A percentile compares a stretch with the other conserved stretches of the same genome.
Evolutionary conservation across 2,329 filamentous ascomycete species (phyloP).

Genomic region (Exutisphaerella laricina): DNA sequence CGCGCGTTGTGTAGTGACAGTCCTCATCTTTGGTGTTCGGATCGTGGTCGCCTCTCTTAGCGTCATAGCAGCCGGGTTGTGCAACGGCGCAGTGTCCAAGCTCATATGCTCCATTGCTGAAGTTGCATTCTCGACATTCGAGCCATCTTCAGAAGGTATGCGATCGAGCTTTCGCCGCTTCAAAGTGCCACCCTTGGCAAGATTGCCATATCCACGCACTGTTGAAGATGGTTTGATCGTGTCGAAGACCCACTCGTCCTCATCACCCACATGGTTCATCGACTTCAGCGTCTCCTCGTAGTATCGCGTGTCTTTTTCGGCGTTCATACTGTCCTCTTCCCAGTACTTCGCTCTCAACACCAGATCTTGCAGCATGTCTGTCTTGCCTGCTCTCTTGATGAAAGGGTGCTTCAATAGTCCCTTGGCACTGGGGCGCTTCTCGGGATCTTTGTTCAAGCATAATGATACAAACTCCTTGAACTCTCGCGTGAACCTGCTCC

Average conservation of each 20-base stretch:
- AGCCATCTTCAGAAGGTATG: slow-evolving; percentile 38
- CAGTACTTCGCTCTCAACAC: slow-evolving; percentile 77
- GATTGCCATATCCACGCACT: slow-evolving; percentile 44
- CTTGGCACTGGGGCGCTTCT: slow-evolving; percentile 75
- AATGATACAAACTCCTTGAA: slow-evolving; percentile 92
- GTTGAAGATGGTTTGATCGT: slow-evolving; percentile 68
- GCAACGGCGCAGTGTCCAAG: slow-evolving; percentile 40
- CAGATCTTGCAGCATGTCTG: slow-evolving; percentile 81
- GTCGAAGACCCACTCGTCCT: slow-evolving; percentile 93
- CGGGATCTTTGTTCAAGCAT: slow-evolving; percentile 88
- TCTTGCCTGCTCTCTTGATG: slow-evolving; percentile 77
- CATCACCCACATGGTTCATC: slow-evolving; percentile 51
- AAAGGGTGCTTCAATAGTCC: slow-evolving; percentile 86
- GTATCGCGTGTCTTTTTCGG: slow-evolving; percentile 59
- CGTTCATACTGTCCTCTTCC: slow-evolving; percentile 50
- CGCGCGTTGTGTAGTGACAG: slow-evolving; percentile 31
- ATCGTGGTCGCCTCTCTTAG: slow-evolving; percentile 33
- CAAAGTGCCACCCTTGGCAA: slow-evolving; percentile 44
- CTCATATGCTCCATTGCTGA: slow-evolving; percentile 40
- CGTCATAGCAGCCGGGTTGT: slow-evolving; percentile 16
- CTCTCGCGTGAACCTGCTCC: slow-evolving; percentile 54
- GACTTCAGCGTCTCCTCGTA: slow-evolving; percentile 80
- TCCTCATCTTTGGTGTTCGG: slow-evolving; percentile 33
- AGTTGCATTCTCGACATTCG: slow-evolving; percentile 33
- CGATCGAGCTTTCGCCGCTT: slow-evolving; percentile 46